These are phyloP conservation scores for Spathaspora gorwiae DNA, from an alignment of 805 yeast species.

Conservation along the genomic window DNA sequence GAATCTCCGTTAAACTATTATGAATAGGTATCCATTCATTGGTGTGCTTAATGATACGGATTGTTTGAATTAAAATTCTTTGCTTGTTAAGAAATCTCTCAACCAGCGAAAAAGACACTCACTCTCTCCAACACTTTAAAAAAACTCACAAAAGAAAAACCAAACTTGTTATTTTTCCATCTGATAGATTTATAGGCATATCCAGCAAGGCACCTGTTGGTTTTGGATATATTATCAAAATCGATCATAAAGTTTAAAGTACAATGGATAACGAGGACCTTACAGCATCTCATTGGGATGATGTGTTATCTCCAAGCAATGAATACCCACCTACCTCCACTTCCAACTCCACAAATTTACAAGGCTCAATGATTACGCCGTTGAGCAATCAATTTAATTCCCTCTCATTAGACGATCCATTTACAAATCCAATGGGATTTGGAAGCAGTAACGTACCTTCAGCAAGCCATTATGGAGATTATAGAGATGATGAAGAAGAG, in stretches of 20 bases:
- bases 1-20: no score
- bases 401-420: slow-evolving; percentile 13
- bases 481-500: slow-evolving; percentile 6
- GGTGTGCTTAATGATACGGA: no score
- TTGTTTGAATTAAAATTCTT: no score
- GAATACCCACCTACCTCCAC: slow-evolving; percentile 5
- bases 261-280: slow-evolving; percentile 46
- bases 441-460: neutral
- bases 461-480: neutral
- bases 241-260: neutral
- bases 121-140: no score
- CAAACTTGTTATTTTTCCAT: no score
- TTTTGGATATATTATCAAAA: no score
- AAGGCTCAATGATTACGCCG: slow-evolving; percentile 12
- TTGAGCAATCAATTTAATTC: slow-evolving; percentile 15
- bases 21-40: no score
- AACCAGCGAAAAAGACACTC: no score
- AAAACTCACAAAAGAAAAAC: no score
- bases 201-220: no score
- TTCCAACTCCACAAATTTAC: slow-evolving; percentile 8
- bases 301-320: slow-evolving; percentile 38
- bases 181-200: no score
- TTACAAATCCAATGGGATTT: slow-evolving; percentile 5
- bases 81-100: no score
- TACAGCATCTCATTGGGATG: slow-evolving; percentile 61